These are phyloP conservation scores for Leavenworthia alabamica DNA, from an alignment of 345 rosid genomes.

Conservation along the genomic window DNA sequence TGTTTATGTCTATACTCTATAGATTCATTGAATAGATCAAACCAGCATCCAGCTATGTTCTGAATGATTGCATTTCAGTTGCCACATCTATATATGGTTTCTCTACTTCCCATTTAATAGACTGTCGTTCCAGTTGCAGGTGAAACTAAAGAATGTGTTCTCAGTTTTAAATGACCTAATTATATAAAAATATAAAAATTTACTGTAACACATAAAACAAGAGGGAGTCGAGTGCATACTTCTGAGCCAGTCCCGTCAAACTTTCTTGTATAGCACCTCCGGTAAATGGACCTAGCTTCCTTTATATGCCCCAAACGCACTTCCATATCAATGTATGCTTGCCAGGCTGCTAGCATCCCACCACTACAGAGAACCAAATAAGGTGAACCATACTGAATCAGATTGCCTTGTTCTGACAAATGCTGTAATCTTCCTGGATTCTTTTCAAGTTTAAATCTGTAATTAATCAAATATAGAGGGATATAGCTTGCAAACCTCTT, in stretches of 20 bases:
- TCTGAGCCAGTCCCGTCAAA: conserved; percentile 73
- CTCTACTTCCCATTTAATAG: conserved; percentile 2
- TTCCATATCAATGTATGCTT: conserved; percentile 80
- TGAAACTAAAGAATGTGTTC: conserved; percentile 8
- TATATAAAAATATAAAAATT: not conserved
- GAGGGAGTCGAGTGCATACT: conserved; percentile 36
- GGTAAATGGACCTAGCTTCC: conserved; percentile 81
- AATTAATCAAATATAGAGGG: not conserved
- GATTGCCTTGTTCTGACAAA: conserved; percentile 13
- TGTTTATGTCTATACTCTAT: not conserved
- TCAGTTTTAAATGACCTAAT: conserved; percentile 7
- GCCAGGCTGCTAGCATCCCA: conserved; percentile 82
- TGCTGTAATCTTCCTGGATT: conserved; percentile 6
- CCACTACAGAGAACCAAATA: conserved; percentile 45
- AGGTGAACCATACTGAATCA: conserved; percentile 7
- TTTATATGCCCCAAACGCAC: conserved; percentile 49
- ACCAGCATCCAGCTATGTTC: not conserved
- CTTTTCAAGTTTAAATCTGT: not conserved
- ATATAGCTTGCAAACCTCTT: conserved; percentile 44
- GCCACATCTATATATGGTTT: conserved; percentile 1
- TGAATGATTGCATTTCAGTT: not conserved
- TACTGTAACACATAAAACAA: not conserved
- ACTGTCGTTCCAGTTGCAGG: conserved; percentile 2
- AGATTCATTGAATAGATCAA: not conserved
- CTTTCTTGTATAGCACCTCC: conserved; percentile 79